phyloP scores from a whole-genome alignment of 2,329 filamentous ascomycete genomes.

The Alternaria atra region DNA sequence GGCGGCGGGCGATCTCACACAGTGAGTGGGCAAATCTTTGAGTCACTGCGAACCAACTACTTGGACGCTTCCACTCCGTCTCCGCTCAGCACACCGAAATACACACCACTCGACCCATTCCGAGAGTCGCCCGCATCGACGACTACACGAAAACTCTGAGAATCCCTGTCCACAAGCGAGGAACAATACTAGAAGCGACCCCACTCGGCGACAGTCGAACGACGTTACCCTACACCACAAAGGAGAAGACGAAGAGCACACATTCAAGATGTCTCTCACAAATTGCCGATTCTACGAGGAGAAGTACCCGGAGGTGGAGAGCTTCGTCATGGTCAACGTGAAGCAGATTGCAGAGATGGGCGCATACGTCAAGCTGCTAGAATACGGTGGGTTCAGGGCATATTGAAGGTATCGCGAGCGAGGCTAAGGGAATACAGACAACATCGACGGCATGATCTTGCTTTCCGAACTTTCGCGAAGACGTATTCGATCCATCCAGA shows the following conservation, averaged over 20 bases:
- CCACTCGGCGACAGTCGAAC: constrained; percentile 11
- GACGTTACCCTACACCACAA: constrained; percentile 13
- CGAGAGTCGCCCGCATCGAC: neutral
- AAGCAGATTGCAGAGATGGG: constrained; percentile 99
- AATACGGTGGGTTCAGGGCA: constrained; percentile 67
- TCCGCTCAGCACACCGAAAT: neutral
- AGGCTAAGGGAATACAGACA: constrained; percentile 64
- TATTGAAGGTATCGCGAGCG: neutral
- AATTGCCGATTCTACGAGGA: constrained; percentile 98
- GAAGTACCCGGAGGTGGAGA: constrained; percentile 97
- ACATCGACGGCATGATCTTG: constrained; percentile 99
- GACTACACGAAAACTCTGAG: neutral
- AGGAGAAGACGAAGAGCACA: constrained; percentile 21
- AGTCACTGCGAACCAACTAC: constrained; percentile 26
- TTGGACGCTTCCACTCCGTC: constrained; percentile 7
- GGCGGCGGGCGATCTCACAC: constrained; percentile 25
- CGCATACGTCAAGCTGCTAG: constrained; percentile 98
- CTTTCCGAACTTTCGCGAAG: constrained; percentile 96
- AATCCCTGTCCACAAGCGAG: neutral
- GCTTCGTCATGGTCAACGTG: constrained; percentile 99
- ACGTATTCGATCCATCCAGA: constrained; percentile 98
- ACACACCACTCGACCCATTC: neutral
- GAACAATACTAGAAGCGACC: constrained; percentile 4
- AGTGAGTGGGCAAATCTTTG: constrained; percentile 40
- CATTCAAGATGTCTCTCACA: constrained; percentile 83